Evolutionary conservation across 148 eudicot species (phyloP).

Genomic region (Pharnaceum exiguum): DNA sequence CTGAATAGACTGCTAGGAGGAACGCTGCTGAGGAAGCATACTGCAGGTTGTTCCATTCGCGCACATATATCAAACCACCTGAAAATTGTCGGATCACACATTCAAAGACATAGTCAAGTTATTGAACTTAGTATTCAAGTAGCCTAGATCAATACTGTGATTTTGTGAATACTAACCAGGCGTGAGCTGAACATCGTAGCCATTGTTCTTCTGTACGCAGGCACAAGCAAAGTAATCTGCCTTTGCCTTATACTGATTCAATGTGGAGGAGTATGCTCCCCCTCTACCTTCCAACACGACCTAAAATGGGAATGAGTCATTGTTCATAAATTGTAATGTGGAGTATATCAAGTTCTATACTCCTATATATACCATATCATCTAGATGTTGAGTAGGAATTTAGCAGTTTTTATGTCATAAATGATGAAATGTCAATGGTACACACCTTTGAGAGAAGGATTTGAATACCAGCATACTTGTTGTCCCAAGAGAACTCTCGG

Average conservation of each 20-base stretch:
- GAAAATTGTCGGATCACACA: conserved; percentile 6
- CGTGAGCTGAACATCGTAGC: conserved; percentile 33
- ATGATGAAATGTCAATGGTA: background rate
- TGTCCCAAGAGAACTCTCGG: conserved; percentile 77
- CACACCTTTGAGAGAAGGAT: conserved; percentile 69
- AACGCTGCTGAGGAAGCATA: conserved; percentile 38
- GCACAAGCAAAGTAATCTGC: conserved; percentile 79
- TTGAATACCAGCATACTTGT: conserved; percentile 72
- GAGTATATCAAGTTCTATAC: no score
- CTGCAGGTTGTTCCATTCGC: conserved; percentile 82
- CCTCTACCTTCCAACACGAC: conserved; percentile 58
- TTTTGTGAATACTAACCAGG: conserved; percentile 19
- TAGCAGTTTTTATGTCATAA: background rate
- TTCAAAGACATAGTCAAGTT: background rate
- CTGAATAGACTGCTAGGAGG: conserved; percentile 35
- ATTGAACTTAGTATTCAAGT: background rate
- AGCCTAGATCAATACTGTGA: background rate
- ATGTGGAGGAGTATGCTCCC: conserved; percentile 43
- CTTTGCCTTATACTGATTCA: conserved; percentile 72
- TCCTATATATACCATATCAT: no score
- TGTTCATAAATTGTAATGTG: no score
- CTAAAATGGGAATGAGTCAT: conserved; percentile 29
- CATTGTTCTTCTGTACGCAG: conserved; percentile 69
- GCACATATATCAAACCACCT: conserved; percentile 70
- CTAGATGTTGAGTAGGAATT: no score